Evolutionary conservation across 2,329 filamentous ascomycete genomes (phyloP).

Genomic region (Diplodia mutila): DNA sequence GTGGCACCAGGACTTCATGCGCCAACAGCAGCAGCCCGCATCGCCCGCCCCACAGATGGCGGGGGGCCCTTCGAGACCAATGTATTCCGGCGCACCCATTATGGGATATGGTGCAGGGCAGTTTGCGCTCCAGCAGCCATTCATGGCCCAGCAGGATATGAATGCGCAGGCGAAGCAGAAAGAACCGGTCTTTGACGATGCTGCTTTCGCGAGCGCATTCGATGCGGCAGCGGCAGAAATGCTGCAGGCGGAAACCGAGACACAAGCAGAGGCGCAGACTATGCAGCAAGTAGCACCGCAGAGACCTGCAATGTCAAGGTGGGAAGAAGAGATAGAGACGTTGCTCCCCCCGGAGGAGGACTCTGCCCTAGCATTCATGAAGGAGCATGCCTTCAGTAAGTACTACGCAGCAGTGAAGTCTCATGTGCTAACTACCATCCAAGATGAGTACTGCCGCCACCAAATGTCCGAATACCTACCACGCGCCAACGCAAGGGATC

Average conservation of each 20-base stretch:
- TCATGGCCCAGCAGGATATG: constrained; percentile 10
- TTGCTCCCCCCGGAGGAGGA: constrained; percentile 4
- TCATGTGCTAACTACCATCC: background rate
- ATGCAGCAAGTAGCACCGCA: constrained; percentile 28
- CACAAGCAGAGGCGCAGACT: constrained; percentile 23
- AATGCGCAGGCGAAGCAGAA: constrained; percentile 40
- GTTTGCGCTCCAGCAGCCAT: constrained; percentile 22
- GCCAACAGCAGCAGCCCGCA: constrained; percentile 38
- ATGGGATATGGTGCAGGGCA: constrained; percentile 6
- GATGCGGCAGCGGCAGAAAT: constrained; percentile 51
- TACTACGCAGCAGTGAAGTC: background rate
- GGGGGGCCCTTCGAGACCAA: constrained; percentile 31
- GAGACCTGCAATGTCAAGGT: constrained; percentile 10
- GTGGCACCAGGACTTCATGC: constrained; percentile 67
- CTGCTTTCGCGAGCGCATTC: constrained; percentile 60
- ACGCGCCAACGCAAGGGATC: background rate
- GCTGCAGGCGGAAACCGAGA: constrained; percentile 31
- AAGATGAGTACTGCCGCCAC: constrained; percentile 10
- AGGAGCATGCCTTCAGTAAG: constrained; percentile 17
- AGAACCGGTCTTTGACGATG: constrained; percentile 55
- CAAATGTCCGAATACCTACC: constrained; percentile 16
- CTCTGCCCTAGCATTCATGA: constrained; percentile 8
- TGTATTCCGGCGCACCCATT: constrained; percentile 34
- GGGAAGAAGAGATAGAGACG: background rate
- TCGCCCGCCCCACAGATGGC: constrained; percentile 37